Conservation (phyloP, 148 eudicot species). For the Rheum nobile region DNA sequence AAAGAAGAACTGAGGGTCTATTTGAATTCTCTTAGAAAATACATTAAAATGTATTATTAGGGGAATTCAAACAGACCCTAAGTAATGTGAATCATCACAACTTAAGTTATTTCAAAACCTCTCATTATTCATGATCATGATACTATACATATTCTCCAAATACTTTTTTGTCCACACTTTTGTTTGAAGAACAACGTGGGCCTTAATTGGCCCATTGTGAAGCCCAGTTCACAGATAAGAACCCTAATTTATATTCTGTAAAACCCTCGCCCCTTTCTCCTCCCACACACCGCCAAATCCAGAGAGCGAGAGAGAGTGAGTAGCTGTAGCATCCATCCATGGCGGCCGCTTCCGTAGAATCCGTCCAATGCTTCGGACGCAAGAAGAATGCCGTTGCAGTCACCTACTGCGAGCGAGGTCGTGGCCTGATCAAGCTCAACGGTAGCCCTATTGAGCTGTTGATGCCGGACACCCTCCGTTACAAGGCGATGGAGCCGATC, state of each 20-base stretch:
- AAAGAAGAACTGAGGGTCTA: too few relatives aligned
- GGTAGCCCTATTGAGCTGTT: constrained; percentile 10
- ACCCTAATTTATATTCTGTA: not conserved
- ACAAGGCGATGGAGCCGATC: constrained; percentile 13
- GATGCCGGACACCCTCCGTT: constrained; percentile 9
- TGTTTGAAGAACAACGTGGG: too few relatives aligned
- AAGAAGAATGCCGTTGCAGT: constrained; percentile 14
- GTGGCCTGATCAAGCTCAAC: constrained; percentile 13
- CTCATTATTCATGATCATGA: too few relatives aligned
- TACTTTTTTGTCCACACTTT: too few relatives aligned
- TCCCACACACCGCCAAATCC: not conserved
- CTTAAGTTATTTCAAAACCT: too few relatives aligned
- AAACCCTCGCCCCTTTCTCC: not conserved
- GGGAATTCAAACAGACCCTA: too few relatives aligned
- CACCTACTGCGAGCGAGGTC: constrained; percentile 10
- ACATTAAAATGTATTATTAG: too few relatives aligned
- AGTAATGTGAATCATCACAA: too few relatives aligned
- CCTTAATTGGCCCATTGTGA: not conserved
- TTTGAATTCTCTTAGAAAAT: too few relatives aligned
- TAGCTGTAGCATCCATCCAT: not conserved
- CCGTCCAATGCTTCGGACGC: constrained; percentile 17
- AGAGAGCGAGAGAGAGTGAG: not conserved
- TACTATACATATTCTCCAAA: too few relatives aligned
- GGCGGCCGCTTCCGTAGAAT: constrained; percentile 9
- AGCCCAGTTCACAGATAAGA: not conserved